These are phyloP conservation scores for Candida argentea DNA, from an alignment of 805 yeast genomes.

Conservation along the genomic window DNA sequence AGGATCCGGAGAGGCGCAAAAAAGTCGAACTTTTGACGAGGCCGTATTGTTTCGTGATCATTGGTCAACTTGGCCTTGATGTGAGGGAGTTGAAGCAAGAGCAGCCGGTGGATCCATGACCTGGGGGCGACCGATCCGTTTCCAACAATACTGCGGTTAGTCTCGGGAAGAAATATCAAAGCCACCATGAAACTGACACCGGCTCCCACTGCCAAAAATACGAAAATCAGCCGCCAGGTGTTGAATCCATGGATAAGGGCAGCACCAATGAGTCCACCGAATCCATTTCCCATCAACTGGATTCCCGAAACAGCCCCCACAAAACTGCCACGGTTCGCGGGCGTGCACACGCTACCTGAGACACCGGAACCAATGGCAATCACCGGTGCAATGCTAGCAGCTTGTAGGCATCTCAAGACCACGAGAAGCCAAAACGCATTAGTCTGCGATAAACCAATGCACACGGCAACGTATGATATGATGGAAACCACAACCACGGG, in stretches of 20 bases:
- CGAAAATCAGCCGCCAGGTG: conserved; percentile 69
- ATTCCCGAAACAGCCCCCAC: conserved; percentile 60
- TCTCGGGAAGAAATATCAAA: conserved; percentile 51
- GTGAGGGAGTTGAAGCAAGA: conserved; percentile 22
- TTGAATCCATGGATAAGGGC: conserved; percentile 21
- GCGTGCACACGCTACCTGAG: conserved; percentile 64
- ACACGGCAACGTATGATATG: conserved; percentile 45
- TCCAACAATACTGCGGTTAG: conserved; percentile 62
- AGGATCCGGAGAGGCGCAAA: conserved; percentile 32
- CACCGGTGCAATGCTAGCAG: conserved; percentile 68
- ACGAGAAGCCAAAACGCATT: conserved; percentile 50
- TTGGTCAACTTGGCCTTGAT: conserved; percentile 5
- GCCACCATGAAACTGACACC: conserved; percentile 29
- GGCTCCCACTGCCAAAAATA: conserved; percentile 62
- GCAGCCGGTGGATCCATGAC: conserved; percentile 29
- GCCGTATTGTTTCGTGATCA: conserved; percentile 5
- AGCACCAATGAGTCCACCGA: conserved; percentile 66
- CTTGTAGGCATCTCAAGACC: conserved; percentile 65
- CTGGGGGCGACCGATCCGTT: conserved; percentile 60
- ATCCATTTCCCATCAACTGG: conserved; percentile 61
- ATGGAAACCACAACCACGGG: conserved; percentile 53
- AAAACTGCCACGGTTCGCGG: conserved; percentile 59
- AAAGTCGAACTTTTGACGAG: conserved; percentile 3
- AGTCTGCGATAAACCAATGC: conserved; percentile 56
- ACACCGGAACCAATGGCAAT: conserved; percentile 64